Conservation (phyloP, 2,329 filamentous ascomycete species). For the Cercospora sojina region DNA sequence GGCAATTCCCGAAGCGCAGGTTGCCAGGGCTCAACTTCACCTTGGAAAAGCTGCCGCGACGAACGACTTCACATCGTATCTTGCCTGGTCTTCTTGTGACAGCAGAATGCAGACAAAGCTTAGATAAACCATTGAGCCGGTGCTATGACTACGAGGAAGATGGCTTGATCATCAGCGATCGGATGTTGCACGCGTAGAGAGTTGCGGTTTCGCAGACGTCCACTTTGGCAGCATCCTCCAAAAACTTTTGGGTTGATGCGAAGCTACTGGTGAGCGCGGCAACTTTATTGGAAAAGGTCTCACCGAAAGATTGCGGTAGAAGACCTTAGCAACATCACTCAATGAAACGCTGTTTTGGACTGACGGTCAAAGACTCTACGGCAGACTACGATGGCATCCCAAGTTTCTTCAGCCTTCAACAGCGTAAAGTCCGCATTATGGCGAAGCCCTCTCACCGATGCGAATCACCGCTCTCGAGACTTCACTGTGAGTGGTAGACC, state of each 20-base stretch:
- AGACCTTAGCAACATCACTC: background rate
- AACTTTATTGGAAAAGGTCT: background rate
- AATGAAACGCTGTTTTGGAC: background rate
- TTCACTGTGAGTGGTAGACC: background rate
- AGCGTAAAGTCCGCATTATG: background rate
- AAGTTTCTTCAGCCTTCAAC: background rate
- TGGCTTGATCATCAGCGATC: background rate
- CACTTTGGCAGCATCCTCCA: background rate
- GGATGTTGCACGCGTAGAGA: no score
- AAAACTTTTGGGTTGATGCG: background rate
- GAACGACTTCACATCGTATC: background rate
- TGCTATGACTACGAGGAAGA: background rate
- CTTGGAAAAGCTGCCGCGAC: background rate
- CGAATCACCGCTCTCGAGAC: background rate
- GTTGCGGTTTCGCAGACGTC: no score
- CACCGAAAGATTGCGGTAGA: background rate
- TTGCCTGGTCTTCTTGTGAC: background rate
- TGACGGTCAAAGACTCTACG: background rate
- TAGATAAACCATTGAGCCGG: background rate
- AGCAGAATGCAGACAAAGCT: background rate
- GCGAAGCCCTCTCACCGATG: background rate
- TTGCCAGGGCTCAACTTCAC: slow-evolving; percentile 3
- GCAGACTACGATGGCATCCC: background rate
- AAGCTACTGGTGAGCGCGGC: background rate
- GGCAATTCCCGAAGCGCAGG: background rate